These are phyloP conservation scores for Phlebopus sp. DNA, from an alignment of 1,284 basidiomycete species.

Conservation along the genomic window DNA sequence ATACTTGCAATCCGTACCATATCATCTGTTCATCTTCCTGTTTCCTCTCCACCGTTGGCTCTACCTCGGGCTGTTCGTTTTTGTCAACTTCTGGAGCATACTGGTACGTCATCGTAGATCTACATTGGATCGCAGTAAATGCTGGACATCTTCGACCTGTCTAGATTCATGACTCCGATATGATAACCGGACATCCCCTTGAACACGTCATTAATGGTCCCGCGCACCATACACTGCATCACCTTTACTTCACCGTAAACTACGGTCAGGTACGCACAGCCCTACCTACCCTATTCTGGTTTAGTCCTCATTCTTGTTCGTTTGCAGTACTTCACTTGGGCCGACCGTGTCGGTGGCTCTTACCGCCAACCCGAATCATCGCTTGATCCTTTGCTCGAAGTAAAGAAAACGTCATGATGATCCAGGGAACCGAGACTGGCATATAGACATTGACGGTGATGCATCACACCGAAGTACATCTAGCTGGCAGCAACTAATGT, in stretches of 20 bases:
- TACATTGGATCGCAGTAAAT: constrained; percentile 5
- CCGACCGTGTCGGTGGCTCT: constrained; percentile 80
- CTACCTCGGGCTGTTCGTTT: constrained; percentile 81
- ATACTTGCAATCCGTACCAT: constrained; percentile 90
- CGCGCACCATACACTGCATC: constrained; percentile 96
- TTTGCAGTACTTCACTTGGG: constrained; percentile 90
- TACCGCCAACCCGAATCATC: constrained; percentile 84
- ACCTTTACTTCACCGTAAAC: constrained; percentile 94
- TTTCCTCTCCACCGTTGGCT: constrained; percentile 88
- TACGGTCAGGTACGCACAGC: constrained; percentile 59
- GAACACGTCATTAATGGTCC: constrained; percentile 96
- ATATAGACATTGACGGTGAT: constrained; percentile 3
- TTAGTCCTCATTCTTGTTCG: constrained; percentile 14
- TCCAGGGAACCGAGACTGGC: background rate
- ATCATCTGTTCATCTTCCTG: constrained; percentile 90
- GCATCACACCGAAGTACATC: constrained; percentile 11
- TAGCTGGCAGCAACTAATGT: constrained; percentile 17
- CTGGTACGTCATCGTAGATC: constrained; percentile 47
- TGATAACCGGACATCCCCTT: constrained; percentile 91
- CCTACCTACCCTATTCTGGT: constrained; percentile 1
- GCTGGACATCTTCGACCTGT: background rate
- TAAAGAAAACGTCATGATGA: constrained; percentile 36
- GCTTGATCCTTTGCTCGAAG: constrained; percentile 84
- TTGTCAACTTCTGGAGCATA: constrained; percentile 92
- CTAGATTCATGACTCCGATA: constrained; percentile 98